Base-by-base conservation (phyloP, 169 alveolate genomes). In the Cytauxzoon felis region DNA sequence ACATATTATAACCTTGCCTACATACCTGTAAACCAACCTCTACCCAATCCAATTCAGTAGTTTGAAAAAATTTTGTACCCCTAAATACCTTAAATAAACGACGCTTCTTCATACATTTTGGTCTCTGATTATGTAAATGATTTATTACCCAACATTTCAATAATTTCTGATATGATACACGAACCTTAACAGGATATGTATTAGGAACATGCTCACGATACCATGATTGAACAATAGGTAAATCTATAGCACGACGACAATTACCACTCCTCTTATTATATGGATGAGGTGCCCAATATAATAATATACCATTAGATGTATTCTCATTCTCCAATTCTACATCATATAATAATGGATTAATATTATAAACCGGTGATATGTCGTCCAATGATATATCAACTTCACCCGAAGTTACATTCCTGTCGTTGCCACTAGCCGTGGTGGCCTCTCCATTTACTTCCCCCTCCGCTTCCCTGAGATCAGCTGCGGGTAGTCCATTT, bases 21-120 rank as follows among this genome's bases (percentile, higher is more conserved):
- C 99, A 95, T 1, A 98, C 98, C 89, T 98, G 98, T 27, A 98
- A 82, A 9, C 99, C 99, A 13, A 94, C 98, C 87, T 98, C 99
- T 26, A 98, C 99, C 99, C 99, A 98, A 78, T 98, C 99, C 66
- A 95, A 88, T 84, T 95, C 99, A 24, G 99, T 98, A 42, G 92
- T 78, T 78, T 98, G 97, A 93, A 98, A 98, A 87, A 95, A 98
- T 85, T 98, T 98, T 3, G 99, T 96, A 24, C 93, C 90, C 56
- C 95, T 89, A 80, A 97, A 95, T n/a, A 98, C 98, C 54, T 91
- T 90, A 68, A 98, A 92, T 53, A 98, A 80, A 50, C 89, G 84
- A 47, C 98, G 91, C 71, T 95, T 96, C 79, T 92, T 95, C 88
- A 93, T 86, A 16, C 97, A 71, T 76, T 93, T 95, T 24, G 99